Evolutionary conservation across 352 stramenopile species (phyloP).

Genomic region (Aphanomyces cochlioides): DNA sequence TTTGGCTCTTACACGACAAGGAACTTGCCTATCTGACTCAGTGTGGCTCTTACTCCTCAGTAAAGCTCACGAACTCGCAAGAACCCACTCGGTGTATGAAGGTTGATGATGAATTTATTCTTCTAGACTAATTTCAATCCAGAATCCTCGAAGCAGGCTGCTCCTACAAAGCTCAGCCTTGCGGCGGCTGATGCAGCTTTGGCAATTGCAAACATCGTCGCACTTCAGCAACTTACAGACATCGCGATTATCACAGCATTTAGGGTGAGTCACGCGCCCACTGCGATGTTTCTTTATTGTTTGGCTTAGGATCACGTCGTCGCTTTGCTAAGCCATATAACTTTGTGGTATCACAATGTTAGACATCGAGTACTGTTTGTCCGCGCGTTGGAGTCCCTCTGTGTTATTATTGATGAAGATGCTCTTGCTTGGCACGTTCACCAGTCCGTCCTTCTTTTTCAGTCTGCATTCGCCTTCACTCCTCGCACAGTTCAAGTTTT

Average conservation of each 20-base stretch:
- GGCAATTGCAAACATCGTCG: not conserved
- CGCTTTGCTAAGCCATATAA: not conserved
- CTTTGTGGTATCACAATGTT: slow-evolving; percentile 6
- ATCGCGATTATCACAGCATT: no score
- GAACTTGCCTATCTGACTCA: no score
- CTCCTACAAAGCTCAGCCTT: slow-evolving; percentile 21
- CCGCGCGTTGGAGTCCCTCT: not conserved
- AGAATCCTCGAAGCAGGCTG: no score
- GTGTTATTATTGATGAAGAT: not conserved
- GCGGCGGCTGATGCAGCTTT: slow-evolving; percentile 5
- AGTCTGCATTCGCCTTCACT: slow-evolving; percentile 1
- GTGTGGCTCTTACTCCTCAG: slow-evolving; percentile 4
- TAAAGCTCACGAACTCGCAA: not conserved
- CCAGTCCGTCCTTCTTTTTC: slow-evolving; percentile 9
- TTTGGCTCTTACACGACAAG: not conserved
- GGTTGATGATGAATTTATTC: not conserved
- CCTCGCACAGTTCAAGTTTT: not conserved
- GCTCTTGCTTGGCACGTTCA: not conserved
- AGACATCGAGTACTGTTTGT: not conserved
- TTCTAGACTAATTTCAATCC: no score
- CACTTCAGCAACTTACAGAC: not conserved
- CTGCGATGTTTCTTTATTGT: no score
- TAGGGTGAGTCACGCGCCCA: no score
- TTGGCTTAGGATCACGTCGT: no score
- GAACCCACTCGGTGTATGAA: not conserved